These are phyloP conservation scores for Coriolopsis trogii DNA, from an alignment of 1,284 basidiomycete species.

Conservation along the genomic window DNA sequence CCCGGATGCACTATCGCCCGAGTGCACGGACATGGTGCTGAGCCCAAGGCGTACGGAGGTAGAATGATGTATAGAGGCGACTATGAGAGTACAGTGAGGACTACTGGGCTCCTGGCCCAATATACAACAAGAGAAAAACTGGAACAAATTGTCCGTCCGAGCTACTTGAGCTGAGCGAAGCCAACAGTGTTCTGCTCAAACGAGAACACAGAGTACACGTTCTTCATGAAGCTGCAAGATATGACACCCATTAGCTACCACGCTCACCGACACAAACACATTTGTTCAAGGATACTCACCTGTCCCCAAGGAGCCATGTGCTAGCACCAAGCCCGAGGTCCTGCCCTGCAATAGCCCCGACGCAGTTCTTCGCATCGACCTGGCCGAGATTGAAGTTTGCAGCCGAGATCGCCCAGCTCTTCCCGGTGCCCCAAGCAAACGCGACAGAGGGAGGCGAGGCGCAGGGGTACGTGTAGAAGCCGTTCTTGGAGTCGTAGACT, in stretches of 20 bases:
- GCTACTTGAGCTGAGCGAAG: slow-evolving; percentile 28
- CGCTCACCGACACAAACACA: not conserved
- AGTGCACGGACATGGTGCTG: too few relatives aligned
- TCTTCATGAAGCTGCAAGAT: slow-evolving; percentile 29
- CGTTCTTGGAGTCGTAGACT: slow-evolving; percentile 25
- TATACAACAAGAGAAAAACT: slow-evolving; percentile 22
- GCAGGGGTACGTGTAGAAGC: slow-evolving; percentile 47
- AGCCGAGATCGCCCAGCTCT: slow-evolving; percentile 39
- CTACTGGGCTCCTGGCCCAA: slow-evolving; percentile 31
- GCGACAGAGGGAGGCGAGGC: slow-evolving; percentile 36
- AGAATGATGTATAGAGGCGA: too few relatives aligned
- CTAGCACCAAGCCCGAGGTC: slow-evolving; percentile 28
- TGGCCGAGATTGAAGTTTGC: slow-evolving; percentile 32
- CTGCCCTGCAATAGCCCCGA: slow-evolving; percentile 32
- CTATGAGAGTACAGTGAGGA: not conserved
- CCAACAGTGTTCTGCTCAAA: slow-evolving; percentile 29
- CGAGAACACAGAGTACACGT: slow-evolving; percentile 31
- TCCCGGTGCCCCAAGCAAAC: slow-evolving; percentile 45
- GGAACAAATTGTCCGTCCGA: slow-evolving; percentile 29
- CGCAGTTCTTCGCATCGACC: slow-evolving; percentile 23
- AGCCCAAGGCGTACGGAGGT: too few relatives aligned
- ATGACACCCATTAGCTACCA: not conserved
- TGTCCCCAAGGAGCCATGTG: slow-evolving; percentile 34
- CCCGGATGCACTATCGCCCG: too few relatives aligned
- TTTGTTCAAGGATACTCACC: slow-evolving; percentile 5